Evolutionary conservation across 139 green algal genomes (phyloP), one percentile per base, ranked within the genome.

Genomic region (Zygnema cylindricum): DNA sequence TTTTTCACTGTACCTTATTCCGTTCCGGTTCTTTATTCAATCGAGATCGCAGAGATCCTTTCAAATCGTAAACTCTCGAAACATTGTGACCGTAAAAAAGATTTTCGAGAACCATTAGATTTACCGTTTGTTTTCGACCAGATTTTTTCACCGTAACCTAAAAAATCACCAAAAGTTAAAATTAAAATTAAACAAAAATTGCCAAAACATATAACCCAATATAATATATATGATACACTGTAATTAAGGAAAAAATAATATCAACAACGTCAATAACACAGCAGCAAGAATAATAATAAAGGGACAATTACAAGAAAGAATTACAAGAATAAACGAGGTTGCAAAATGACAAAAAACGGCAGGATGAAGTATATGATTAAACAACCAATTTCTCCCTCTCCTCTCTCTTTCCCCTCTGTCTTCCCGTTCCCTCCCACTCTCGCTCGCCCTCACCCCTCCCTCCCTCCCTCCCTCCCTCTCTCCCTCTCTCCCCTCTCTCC

Each of bases 31-130:
- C 93, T 0, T 84, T 90, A 75, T 96, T 96, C 76, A 95, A 94
- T 2, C 95, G 85, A 55, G 88, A 90, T 75, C 95, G 88, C 77
- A 93, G 86, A 16, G 87, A 94, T 76, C 95, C 95, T 91, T 99
- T 99, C 43, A 99, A 94, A 92, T 99, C 97, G 88, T 98, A 99
- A 69, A 98, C 96, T 69, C 94, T 93, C 0, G 82, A 77, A 75
- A 95, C 91, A 42, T 92, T 78, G 11, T 94, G 92, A 33, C 93
- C 93, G 81, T 98, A 98, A 79, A 99, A 97, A 33, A 98, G 86
- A 92, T 99, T 99, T 92, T 99, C 97, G 93, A 97, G 97, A 16
- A 92, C 63, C 41, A 89, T 85, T 41, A 99, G 55, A 88, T 99
- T 96, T 81, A 98, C 94, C 25, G 2, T 69, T 40, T 41, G 36